Evolutionary conservation across 2,329 filamentous ascomycete genomes (phyloP), one percentile per base, ranked within the genome.

Genomic region (Fusarium avenaceum): DNA sequence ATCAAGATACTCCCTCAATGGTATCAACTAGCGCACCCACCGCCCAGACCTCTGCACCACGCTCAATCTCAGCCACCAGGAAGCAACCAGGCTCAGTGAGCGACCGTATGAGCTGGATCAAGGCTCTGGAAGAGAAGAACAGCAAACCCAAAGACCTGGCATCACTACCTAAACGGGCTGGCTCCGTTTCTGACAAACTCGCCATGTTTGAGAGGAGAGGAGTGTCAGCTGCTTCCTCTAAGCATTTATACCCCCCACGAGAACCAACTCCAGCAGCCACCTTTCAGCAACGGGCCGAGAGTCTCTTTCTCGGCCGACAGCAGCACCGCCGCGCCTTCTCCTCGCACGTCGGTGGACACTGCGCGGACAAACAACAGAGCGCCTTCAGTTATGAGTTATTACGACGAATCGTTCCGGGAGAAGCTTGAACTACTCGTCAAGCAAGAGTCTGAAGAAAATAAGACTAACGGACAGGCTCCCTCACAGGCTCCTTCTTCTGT

Each of bases 171-270:
- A 65, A 65, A 38, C 60, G 62, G 42, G 54, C 54, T 19, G 62
- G 62, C 26, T 59, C 38, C 19, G 62, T 65, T 19, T 65, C 62
- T 2, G 62, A 65, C 35, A 65, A 49, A 47, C 60, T 65, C 20
- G 62, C 62, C 47, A 65, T 65, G 62, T 65, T 65, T 3, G 62
- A 65, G 38, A 65, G 32, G 53, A 65, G 53, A 30, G 59, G 48
- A 43, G 26, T 59, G 5, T 53, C 62, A 0, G 54, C 35, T 1
- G 28, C 60, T 2, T 46, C 62, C 17, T 22, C 54, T 13, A 35
- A 49, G 17, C 60, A 43, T 47, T 13, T 65, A 15, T 19, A 53
- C 1, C 45, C 53, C 42, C 53, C 0, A 40, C 60, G 10, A 42
- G 62, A 5, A 61, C 53, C 11, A 65, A 59, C 43, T 53, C 62